Conservation (phyloP, 129 eudicot genomes). For the Lactuca saligna region DNA sequence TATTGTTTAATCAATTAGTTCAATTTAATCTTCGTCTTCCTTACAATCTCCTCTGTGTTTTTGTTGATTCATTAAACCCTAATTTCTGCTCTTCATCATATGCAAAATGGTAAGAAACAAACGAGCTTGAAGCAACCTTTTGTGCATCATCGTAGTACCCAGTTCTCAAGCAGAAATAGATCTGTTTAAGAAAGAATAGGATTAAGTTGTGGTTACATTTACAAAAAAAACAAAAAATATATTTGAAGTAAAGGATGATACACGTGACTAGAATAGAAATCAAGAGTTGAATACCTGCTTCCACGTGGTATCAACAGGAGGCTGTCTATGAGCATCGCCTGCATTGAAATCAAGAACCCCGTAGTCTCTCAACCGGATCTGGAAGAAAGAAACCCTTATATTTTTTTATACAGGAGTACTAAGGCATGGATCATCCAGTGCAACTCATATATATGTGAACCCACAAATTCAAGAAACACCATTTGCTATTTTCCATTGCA, state of each 20-base stretch:
- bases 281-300: slow-evolving; percentile 62
- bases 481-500: no score
- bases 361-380: slow-evolving; percentile 88
- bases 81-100: no score
- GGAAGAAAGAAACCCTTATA: slow-evolving; percentile 19
- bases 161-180: slow-evolving; percentile 89
- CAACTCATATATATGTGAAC: no score
- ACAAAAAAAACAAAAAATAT: no score
- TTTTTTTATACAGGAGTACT: no score
- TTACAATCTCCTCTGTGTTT: no score
- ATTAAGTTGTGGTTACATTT: slow-evolving; percentile 11
- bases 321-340: slow-evolving; percentile 88
- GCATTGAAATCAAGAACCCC: slow-evolving; percentile 97
- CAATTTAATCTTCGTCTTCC: no score
- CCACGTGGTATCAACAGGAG: slow-evolving; percentile 98
- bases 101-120: slow-evolving; percentile 77
- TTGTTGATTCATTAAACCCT: no score
- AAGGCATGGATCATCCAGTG: no score
- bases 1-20: no score
- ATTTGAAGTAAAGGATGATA: not conserved
- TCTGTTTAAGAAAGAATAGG: slow-evolving; percentile 46
- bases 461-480: no score
- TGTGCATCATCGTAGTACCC: slow-evolving; percentile 89
- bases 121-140: slow-evolving; percentile 74
- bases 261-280: not conserved